Base-by-base conservation (phyloP, 148 eudicot species). In the Chenopodium suecicum region DNA sequence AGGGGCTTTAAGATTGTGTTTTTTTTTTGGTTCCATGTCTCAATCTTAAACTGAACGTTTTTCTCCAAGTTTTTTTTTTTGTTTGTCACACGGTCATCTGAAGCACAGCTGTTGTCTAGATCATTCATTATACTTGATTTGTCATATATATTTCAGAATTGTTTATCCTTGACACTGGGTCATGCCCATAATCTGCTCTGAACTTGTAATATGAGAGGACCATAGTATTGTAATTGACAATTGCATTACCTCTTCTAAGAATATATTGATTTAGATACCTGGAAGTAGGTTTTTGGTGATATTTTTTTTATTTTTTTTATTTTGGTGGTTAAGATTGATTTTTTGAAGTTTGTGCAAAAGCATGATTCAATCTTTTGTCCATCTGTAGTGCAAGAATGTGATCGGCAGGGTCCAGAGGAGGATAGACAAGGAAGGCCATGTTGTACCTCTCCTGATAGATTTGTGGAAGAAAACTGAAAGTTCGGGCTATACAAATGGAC, bases 391-490 rank as follows among this genome's bases (percentile, higher is more conserved):
- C 90, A 96, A 96, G 88, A 92, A 82, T 78, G 93, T 92, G 62
- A 87, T 92, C 75, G 85, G 84, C 85, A 96, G 91, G 89, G 83
- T 96, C 82, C 95, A 89, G 67, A 89, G 89, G 88, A 96, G 92
- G 84, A 90, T 96, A 81, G 93, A 91, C 73, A 89, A 84, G 85
- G 99, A 94, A 88, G 99, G 99, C 78, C 91, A 86, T 58, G 92
- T 94, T 82, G 89, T 94, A 82, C 99, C 99, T 22, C 85, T 94
- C 73, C 88, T 96, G 22, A 84, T 92, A 68, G 97, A 92, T 66
- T 89, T 96, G 80, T 96, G 99, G 99, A 92, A 83, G 84, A 96
- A 85, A 77, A 85, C 83, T 81, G 94, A 88, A 80, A 86, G 64
- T 80, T 82, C 91, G 48, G 88, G 88, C 56, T 77, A 75, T 75